Base-by-base conservation (phyloP, 2,329 filamentous ascomycete species). In the Monilinia fructigena region DNA sequence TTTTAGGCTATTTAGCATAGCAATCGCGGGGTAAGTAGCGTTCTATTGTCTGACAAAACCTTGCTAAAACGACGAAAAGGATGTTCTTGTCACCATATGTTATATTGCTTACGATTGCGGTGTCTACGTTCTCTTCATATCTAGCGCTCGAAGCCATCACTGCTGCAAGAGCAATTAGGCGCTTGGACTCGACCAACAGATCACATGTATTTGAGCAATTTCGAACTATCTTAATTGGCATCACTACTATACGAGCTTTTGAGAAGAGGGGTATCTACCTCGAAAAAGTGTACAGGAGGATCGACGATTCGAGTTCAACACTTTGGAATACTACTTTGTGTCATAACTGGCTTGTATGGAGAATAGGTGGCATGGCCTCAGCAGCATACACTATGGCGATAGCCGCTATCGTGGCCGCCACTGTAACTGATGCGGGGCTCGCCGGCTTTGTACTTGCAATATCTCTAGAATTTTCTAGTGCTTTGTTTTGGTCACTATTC, bases 401-500 rank as follows among this genome's bases (percentile, higher is more conserved):
- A 7, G 86, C 88, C 0, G 79, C 83, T 4, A 79, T 91, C 28
- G 84, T 92, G 45, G 82, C 91, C 47, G 75, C 82, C 4, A 83
- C 83, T 0, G 79, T 78, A 1, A 87, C 92, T 73, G 85, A 89
- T 72, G 85, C 89, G 1, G 82, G 89, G 0, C 79, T 92, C 28
- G 89, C 89, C 1, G 90, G 90, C 0, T 93, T 93, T 72, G 89
- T 89, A 0, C 78, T 93, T 60, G 85, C 86, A 2, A 92, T 93
- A 76, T 85, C 89, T 0, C 79, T 93, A 48, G 85, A 89, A 62
- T 90, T 91, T 73, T 84, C 87, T 0, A 78, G 78, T 28, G 81
- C 82, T n/a, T 83, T 92, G 65, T 82, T 87, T 58, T 88, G 83
- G 82, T 82, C 85, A 0, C 82, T 92, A 38, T 82, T 87, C 4